Evolutionary conservation across 306 rosid species (phyloP).

Genomic region (Cyamopsis tetragonoloba): DNA sequence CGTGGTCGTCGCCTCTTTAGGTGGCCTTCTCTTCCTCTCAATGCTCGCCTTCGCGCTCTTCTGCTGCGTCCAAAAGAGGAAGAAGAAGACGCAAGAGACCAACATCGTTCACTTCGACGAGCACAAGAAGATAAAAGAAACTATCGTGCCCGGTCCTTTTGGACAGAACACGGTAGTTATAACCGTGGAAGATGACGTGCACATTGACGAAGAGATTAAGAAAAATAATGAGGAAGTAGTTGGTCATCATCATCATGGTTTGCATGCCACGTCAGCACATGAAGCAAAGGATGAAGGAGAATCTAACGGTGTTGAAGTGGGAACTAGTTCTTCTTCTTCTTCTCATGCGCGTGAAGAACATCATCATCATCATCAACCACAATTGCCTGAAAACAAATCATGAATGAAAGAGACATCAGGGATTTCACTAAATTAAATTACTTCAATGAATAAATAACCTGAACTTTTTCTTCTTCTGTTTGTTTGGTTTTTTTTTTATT

Average conservation of each 20-base stretch:
- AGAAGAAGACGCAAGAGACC: conserved; percentile 46
- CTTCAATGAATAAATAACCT: conserved; percentile 14
- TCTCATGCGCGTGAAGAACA: conserved; percentile 23
- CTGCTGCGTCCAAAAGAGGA: conserved; percentile 47
- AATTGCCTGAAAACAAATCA: conserved; percentile 31
- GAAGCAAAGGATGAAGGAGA: conserved; percentile 9
- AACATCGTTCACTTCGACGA: conserved; percentile 57
- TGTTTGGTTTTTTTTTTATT: background rate
- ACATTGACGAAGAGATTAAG: conserved; percentile 37
- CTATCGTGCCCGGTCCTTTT: conserved; percentile 51
- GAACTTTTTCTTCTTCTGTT: background rate
- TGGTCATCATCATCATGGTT: conserved; percentile 26
- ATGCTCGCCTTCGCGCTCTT: conserved; percentile 56
- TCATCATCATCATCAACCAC: conserved; percentile 22
- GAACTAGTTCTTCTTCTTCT: too few species aligned
- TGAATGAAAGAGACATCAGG: conserved; percentile 22
- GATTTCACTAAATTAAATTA: background rate
- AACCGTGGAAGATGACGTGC: conserved; percentile 71
- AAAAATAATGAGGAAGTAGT: conserved; percentile 38
- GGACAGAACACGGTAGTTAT: conserved; percentile 41
- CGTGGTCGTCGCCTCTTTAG: conserved; percentile 49
- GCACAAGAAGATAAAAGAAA: conserved; percentile 48
- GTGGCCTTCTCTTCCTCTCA: conserved; percentile 52
- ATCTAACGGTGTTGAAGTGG: conserved; percentile 23
- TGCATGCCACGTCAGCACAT: conserved; percentile 35